These are phyloP conservation scores for Fusarium illudens DNA, from an alignment of 2,329 filamentous ascomycete species.

Conservation along the genomic window DNA sequence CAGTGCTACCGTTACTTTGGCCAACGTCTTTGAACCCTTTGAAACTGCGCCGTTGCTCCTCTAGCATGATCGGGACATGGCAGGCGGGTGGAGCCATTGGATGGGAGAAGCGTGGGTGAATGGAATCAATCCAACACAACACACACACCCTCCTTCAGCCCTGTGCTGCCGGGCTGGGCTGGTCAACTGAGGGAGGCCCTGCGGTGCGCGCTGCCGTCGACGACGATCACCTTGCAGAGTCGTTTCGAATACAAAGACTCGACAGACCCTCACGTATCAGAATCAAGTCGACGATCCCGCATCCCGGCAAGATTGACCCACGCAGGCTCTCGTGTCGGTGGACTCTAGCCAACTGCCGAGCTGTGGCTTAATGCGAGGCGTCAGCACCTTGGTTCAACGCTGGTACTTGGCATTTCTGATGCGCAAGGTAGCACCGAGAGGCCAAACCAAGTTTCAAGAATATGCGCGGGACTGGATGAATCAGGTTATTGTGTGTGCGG, in stretches of 20 bases:
- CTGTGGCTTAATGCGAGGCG: constrained; percentile 29
- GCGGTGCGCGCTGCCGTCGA: constrained; percentile 18
- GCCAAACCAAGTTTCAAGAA: constrained; percentile 31
- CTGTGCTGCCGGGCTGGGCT: constrained; percentile 11
- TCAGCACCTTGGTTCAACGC: constrained; percentile 37
- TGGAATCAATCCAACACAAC: not conserved
- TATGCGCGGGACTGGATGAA: constrained; percentile 5
- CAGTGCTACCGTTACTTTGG: not conserved
- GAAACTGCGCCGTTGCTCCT: not conserved
- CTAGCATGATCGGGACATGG: constrained; percentile 12
- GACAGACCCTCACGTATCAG: constrained; percentile 16
- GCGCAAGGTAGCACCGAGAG: constrained; percentile 18
- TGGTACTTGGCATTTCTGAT: constrained; percentile 13
- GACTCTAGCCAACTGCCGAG: constrained; percentile 35
- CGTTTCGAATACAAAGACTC: constrained; percentile 30
- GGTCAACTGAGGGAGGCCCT: constrained; percentile 6
- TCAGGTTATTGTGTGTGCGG: constrained; percentile 6
- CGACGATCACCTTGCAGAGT: constrained; percentile 8
- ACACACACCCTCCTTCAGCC: constrained; percentile 21
- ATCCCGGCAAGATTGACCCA: constrained; percentile 1
- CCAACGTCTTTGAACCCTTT: constrained; percentile 3
- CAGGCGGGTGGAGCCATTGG: not conserved
- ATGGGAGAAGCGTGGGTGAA: not conserved
- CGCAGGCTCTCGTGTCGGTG: constrained; percentile 5
- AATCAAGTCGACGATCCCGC: not conserved